A percentile compares a stretch with the other conserved stretches of the same genome.
Evolutionary conservation across 108 stramenopile genomes (phyloP).

Genomic region (Skeletonema potamos): DNA sequence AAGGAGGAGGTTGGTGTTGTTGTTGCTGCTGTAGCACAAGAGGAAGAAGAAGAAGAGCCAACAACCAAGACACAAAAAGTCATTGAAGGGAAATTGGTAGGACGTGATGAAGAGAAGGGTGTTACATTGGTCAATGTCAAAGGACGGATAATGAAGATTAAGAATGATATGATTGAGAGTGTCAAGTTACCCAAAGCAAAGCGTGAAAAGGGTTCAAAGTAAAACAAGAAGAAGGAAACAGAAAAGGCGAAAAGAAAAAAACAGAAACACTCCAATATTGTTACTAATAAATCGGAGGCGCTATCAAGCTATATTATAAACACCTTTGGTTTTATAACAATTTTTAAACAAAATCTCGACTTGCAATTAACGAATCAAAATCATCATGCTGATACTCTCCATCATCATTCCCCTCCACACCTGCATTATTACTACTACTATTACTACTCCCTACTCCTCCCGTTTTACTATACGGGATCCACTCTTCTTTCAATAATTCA

Average conservation of each 20-base stretch:
- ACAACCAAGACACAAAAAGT: constrained; percentile 36
- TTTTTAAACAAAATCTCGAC: constrained; percentile 17
- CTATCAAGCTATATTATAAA: not conserved
- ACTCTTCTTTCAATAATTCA: constrained; percentile 19
- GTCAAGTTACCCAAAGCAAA: constrained; percentile 76
- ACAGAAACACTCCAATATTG: too few relatives aligned
- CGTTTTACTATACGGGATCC: constrained; percentile 3
- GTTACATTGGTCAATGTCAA: constrained; percentile 66
- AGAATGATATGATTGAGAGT: constrained; percentile 54
- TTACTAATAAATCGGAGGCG: not conserved
- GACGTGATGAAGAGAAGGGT: constrained; percentile 48
- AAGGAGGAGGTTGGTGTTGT: not conserved
- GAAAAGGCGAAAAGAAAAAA: not conserved
- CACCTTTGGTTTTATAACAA: not conserved
- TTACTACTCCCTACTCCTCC: not conserved
- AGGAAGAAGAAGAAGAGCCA: constrained; percentile 41
- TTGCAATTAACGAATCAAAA: constrained; percentile 19
- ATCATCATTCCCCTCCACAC: constrained; percentile 1
- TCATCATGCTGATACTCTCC: constrained; percentile 3
- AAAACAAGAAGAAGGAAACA: not conserved
- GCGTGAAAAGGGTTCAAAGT: constrained; percentile 66
- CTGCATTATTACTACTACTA: not conserved
- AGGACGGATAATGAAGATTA: constrained; percentile 71
- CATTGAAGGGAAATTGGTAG: constrained; percentile 64
- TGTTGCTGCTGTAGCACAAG: constrained; percentile 22